Base-by-base conservation (phyloP, 2,329 filamentous ascomycete genomes). In the Aspergillus ochraceoroseus region DNA sequence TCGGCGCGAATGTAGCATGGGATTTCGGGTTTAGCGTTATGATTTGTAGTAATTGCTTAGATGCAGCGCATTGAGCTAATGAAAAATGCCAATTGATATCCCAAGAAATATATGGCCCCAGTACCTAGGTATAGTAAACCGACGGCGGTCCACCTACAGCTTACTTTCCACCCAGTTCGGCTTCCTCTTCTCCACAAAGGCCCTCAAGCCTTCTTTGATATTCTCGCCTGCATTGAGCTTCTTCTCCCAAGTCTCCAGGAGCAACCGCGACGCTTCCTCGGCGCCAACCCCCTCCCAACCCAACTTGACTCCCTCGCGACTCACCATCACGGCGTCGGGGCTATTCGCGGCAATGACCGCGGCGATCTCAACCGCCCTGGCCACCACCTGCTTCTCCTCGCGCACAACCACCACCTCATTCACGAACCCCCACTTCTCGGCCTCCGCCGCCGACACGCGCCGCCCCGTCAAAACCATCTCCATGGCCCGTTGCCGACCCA, bases 311-410 rank as follows among this genome's bases (percentile, higher is more conserved):
- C 84, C 85, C 57, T 82, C 80, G 14, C 84, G 72, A 44, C 72
- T 82, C n/a, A 87, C 82, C 54, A 89, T 78, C 20, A 90, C 76
- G 15, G 82, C 73, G 63, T 92, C 86, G 2, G 85, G 86, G 51
- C 81, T 86, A 62, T 84, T 82, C 44, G 58, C 73, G 12, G 77
- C 77, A 52, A 89, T 74, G 57, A 71, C 65, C 27, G 59, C 63
- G 9, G 85, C 85, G 61, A 83, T 71, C 44, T 66, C 64, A 25
- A 89, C 51, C 19, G 83, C 82, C 54, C 56, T 48, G 22, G 39
- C 40, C 29, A 63, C 55, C 53, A 51, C 52, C 35, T 52, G 43
- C 25, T 53, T 47, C 15, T 34, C 46, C 6, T 40, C 48, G 15
- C 17, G n/a, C n/a, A n/a, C 42, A 14, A 51, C 51, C 11, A 57